A percentile compares a stretch with the other conserved stretches of the same genome.
Evolutionary conservation across 1,139 yeast genomes (phyloP).

Genomic region (Geotrichum carabidarum): DNA sequence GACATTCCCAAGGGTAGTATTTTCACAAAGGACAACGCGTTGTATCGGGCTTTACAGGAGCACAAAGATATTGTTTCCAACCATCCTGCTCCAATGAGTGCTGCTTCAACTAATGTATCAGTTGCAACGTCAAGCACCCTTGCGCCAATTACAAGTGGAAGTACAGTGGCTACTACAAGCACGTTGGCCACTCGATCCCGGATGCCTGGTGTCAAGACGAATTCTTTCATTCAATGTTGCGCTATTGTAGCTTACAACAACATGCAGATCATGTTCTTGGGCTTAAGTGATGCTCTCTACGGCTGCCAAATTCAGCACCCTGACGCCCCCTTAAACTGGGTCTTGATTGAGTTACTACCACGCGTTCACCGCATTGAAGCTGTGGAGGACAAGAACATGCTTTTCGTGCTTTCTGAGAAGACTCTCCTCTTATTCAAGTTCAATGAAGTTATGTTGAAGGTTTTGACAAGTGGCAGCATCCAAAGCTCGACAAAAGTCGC

Average conservation of each 20-base stretch:
- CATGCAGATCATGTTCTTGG: slow-evolving; percentile 12
- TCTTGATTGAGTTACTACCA: slow-evolving; percentile 3
- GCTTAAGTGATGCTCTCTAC: slow-evolving; percentile 11
- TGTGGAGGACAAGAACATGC: slow-evolving; percentile 11
- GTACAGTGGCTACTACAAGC: not conserved
- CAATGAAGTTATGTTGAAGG: slow-evolving; percentile 12
- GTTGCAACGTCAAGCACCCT: not conserved
- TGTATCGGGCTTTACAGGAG: slow-evolving; percentile 8
- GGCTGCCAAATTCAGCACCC: slow-evolving; percentile 10
- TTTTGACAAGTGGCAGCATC: slow-evolving; percentile 9
- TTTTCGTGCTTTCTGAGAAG: slow-evolving; percentile 13
- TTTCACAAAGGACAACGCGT: slow-evolving; percentile 7
- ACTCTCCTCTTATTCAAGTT: slow-evolving; percentile 10
- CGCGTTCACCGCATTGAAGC: slow-evolving; percentile 17
- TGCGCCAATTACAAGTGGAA: not conserved
- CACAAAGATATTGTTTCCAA: slow-evolving; percentile 7
- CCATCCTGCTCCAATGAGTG: not conserved
- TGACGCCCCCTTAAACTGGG: slow-evolving; percentile 16
- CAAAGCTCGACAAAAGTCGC: slow-evolving; percentile 10
- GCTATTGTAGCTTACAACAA: slow-evolving; percentile 11
- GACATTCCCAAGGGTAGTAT: slow-evolving; percentile 10
- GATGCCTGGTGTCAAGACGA: slow-evolving; percentile 3
- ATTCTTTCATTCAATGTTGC: slow-evolving; percentile 9
- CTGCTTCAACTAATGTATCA: not conserved
- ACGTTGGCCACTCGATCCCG: not conserved